Evolutionary conservation across 1,284 basidiomycete species (phyloP).

Genomic region (Wallemia mellicola): DNA sequence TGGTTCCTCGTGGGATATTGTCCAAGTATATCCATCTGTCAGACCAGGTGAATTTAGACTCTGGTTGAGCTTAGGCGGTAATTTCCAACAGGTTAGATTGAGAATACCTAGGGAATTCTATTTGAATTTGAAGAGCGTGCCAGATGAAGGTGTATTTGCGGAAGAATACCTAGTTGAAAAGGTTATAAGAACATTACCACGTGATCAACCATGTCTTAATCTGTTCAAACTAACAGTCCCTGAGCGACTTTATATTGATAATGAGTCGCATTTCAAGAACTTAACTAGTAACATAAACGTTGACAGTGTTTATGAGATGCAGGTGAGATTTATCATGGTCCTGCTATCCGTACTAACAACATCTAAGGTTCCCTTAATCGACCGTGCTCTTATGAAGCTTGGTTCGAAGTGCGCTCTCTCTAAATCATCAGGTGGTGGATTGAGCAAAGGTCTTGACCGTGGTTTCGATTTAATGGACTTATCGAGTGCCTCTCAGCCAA

Average conservation of each 20-base stretch:
- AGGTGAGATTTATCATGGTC: conserved; percentile 22
- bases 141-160: conserved; percentile 32
- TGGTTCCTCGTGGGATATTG: conserved; percentile 60
- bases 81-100: conserved; percentile 46
- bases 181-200: conserved; percentile 48
- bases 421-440: conserved; percentile 29
- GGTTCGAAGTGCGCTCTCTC: conserved; percentile 53
- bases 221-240: conserved; percentile 58
- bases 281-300: conserved; percentile 82
- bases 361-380: conserved; percentile 43
- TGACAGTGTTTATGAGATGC: conserved; percentile 78
- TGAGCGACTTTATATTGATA: conserved; percentile 54
- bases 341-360: background rate
- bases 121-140: conserved; percentile 47
- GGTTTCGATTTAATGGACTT: conserved; percentile 70
- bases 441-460: conserved; percentile 52
- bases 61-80: conserved; percentile 62
- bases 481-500: conserved; percentile 27
- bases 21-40: conserved; percentile 54
- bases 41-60: conserved; percentile 58
- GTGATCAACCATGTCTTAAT: conserved; percentile 42
- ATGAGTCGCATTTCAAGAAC: conserved; percentile 68
- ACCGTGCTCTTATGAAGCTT: conserved; percentile 53
- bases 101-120: conserved; percentile 78
- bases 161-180: conserved; percentile 36